Evolutionary conservation across 2,329 filamentous ascomycete genomes (phyloP), one percentile per base, ranked within the genome.

Genomic region (Ophiocordyceps camponoti-floridani): DNA sequence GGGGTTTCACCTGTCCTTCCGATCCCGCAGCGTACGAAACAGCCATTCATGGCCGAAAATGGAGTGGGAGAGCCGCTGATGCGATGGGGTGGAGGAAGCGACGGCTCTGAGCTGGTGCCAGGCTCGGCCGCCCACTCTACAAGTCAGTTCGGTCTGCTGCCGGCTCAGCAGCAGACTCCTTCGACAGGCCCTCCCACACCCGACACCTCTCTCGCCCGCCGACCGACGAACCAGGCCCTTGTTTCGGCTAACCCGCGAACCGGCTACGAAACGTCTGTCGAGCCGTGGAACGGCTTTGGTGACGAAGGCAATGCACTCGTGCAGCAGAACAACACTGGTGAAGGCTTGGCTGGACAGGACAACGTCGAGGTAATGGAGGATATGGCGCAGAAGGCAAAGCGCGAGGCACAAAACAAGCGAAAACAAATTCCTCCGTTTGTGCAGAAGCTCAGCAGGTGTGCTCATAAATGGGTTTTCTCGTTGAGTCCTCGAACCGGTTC

Each of bases 361-460:
- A 85, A 79, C 51, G 72, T 93, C 47, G 82, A 88, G 49, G 70
- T 83, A 45, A 65, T 95, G 48, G 86, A 94, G 57, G 77, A 82
- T 58, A 79, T 79, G 62, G 88, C 87, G 19, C 72, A 81, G 50
- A 68, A 82, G 49, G 87, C 87, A 9, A 94, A 93, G 67, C 77
- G 81, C 57, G 91, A 96, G 47, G 82, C 88, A 0, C 83, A 88
- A 58, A 74, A 81, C 14, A 96, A 94, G 62, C 73, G 88, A 54
- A 96, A 96, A 63, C 84, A 93, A 56, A 96, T 98, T 11, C 89
- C 91, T 1, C 89, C 91, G 0, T 98, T 98, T 67, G 88, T 98
- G 40, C 88, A 95, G 62, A 98, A 98, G 59, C 66, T 98, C 45
- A 94, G 87, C 77, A 96, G 89, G 89, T 93, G 68, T 65, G 75